Base-by-base conservation (phyloP, 176 grass and related monocot species). In the Aegilops longissima region DNA sequence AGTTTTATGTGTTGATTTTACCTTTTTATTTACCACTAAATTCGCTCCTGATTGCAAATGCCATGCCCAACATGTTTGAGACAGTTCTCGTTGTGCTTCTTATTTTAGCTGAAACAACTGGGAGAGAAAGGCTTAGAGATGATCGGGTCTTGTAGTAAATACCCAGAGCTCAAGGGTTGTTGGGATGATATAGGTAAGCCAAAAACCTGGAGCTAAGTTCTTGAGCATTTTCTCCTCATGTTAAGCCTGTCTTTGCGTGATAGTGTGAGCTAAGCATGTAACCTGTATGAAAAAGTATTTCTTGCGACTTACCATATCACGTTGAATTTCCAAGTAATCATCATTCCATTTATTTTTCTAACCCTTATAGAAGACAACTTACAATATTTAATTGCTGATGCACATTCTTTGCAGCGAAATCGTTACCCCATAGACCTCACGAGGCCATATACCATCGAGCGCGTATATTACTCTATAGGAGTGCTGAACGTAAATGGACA, bases 101-200 rank as follows among this genome's bases (percentile, higher is more conserved):
- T 34, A 17, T 78, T 90, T 75, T 86, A 98, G 93, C 72, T 74
- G 76, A 87, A 95, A 77, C 93, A 95, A 82, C 82, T 95, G 74
- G 93, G 93, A 74, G 91, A 95, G 75, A 79, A 93, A 38, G 93
- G 95, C 16, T 36, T 78, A 47, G 76, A 95, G 34, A 98, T 95
- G 89, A 44, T 98, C 87, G 71, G 76, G 31, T 9, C 25, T 7
- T 13, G 58, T 76, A 16, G 0, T 0, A 82, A 90, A 33, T 63
- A 95, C 83, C 81, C 77, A 64, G 69, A 89, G 74, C 2, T 83
- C 29, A 92, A 4, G 77, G 73, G 68, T 83, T 93, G 89, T 87
- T 98, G 93, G 95, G 25, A 65, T n/a, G 89, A 89, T 78, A 95
- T 98, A 61, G 31, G 95, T 95, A 91, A 90, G 87, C 24, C 17